Evolutionary conservation across 2,329 filamentous ascomycete genomes (phyloP).

Genomic region (Microthyrium microscopicum): DNA sequence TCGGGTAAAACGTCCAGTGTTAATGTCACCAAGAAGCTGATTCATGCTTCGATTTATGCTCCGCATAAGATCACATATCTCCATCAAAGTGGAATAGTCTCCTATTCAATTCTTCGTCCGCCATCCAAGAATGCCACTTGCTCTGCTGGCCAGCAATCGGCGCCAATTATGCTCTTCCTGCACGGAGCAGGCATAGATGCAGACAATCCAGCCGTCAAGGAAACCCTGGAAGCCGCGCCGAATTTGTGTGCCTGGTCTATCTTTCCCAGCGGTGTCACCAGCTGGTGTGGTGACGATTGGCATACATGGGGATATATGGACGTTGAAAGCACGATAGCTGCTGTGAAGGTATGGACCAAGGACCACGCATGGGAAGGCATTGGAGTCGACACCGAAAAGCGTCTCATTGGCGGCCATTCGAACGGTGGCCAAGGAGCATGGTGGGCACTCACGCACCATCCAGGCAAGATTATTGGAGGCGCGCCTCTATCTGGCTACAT

Average conservation of each 20-base stretch:
- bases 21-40: neutral
- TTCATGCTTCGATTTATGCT: constrained; percentile 16
- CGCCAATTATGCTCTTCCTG: constrained; percentile 34
- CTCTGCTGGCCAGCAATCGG: constrained; percentile 5
- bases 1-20: neutral
- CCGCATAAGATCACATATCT: constrained; percentile 38
- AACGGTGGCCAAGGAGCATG: constrained; percentile 45
- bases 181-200: constrained; percentile 43
- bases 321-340: constrained; percentile 33
- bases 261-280: constrained; percentile 38
- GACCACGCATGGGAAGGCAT: constrained; percentile 31
- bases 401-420: constrained; percentile 41
- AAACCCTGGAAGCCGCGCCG: constrained; percentile 31
- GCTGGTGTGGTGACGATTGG: constrained; percentile 46
- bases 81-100: constrained; percentile 36
- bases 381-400: constrained; percentile 26
- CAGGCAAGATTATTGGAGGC: constrained; percentile 39
- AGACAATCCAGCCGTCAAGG: constrained; percentile 28
- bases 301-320: constrained; percentile 42
- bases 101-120: constrained; percentile 40
- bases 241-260: constrained; percentile 39
- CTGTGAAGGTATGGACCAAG: constrained; percentile 34
- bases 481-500: constrained; percentile 41
- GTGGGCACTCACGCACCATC: constrained; percentile 38
- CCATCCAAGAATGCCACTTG: constrained; percentile 27